Evolutionary conservation across 768 basidiomycete species (phyloP).

Genomic region (Suillus paluster): DNA sequence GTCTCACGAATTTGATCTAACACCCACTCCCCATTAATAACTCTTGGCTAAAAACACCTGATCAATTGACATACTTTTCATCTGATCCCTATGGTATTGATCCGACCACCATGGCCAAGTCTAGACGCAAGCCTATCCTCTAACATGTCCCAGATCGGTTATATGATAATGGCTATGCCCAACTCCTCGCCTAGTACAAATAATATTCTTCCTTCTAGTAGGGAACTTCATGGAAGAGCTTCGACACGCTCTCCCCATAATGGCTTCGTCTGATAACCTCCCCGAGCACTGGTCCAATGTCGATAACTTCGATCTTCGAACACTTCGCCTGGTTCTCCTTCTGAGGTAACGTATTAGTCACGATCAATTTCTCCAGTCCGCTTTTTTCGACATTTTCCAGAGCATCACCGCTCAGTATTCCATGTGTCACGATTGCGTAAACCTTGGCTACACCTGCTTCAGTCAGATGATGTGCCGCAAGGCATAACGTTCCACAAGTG

Average conservation of each 20-base stretch:
- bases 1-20: constrained; percentile 6
- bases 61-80: constrained; percentile 2
- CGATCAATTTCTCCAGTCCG: constrained; percentile 89
- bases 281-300: constrained; percentile 92
- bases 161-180: background rate
- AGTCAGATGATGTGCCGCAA: constrained; percentile 86
- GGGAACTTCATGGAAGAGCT: constrained; percentile 88
- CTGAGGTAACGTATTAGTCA: constrained; percentile 98
- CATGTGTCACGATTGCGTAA: constrained; percentile 95
- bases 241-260: constrained; percentile 94
- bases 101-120: background rate
- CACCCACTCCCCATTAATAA: background rate
- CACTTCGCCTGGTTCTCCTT: constrained; percentile 70
- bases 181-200: too few relatives aligned
- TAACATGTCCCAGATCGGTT: constrained; percentile 1
- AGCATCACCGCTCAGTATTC: constrained; percentile 91
- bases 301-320: constrained; percentile 88
- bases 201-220: constrained; percentile 50
- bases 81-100: background rate
- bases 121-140: constrained; percentile 1
- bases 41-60: background rate
- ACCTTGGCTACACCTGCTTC: constrained; percentile 89
- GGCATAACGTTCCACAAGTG: constrained; percentile 91
- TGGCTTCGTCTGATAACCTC: constrained; percentile 96
- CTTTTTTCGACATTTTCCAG: constrained; percentile 73